Evolutionary conservation across 306 rosid species (phyloP).

Genomic region (Trichosanthes truncata): DNA sequence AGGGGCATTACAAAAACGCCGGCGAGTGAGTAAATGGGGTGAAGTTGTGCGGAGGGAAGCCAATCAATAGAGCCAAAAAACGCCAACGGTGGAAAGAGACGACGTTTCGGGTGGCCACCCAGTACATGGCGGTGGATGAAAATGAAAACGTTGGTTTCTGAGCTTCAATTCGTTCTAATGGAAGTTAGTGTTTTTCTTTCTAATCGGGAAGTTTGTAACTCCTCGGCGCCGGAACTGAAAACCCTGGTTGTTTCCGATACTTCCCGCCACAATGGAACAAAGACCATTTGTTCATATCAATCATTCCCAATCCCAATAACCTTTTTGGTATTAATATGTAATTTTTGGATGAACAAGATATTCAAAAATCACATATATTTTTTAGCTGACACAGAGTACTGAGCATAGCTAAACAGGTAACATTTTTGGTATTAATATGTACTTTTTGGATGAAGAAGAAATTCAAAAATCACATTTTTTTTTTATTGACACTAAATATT

Average conservation of each 20-base stretch:
- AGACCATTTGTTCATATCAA: background rate
- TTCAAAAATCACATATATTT: background rate
- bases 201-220: background rate
- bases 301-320: background rate
- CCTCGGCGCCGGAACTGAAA: background rate
- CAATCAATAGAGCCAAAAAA: slow-evolving; percentile 34
- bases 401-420: too few species aligned
- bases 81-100: slow-evolving; percentile 48
- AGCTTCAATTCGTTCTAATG: background rate
- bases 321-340: background rate
- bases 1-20: slow-evolving; percentile 34
- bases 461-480: too few species aligned
- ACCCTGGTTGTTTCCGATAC: background rate
- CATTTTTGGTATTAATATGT: too few species aligned
- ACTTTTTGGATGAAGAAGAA: too few species aligned
- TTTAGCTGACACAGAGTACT: too few species aligned
- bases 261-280: slow-evolving; percentile 18
- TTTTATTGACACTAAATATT: too few species aligned
- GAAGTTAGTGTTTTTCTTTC: background rate
- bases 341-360: background rate
- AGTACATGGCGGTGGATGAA: slow-evolving; percentile 30
- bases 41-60: slow-evolving; percentile 22
- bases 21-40: slow-evolving; percentile 37
- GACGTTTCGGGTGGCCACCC: slow-evolving; percentile 43
- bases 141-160: background rate